These are phyloP conservation scores for Rhododendron henanense DNA, from an alignment of 148 eudicot genomes.

Conservation along the genomic window DNA sequence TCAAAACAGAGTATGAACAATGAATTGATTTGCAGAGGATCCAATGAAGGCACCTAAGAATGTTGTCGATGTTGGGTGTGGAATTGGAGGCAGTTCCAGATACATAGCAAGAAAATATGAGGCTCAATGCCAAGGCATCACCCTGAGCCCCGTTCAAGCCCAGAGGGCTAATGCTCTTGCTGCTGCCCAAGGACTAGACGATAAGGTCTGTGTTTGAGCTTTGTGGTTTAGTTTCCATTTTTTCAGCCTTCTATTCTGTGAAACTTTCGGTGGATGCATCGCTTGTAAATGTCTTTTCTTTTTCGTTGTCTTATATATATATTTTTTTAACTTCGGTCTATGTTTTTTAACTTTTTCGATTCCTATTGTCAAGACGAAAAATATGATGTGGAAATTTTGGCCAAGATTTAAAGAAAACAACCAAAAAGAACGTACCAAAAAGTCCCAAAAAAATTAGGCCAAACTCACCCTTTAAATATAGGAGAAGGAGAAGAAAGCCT, in stretches of 20 bases:
- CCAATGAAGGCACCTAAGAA: slow-evolving; percentile 38
- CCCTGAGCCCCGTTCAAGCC: slow-evolving; percentile 81
- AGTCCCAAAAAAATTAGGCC: too few relatives aligned
- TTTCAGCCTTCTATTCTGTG: not conserved
- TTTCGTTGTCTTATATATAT: not conserved
- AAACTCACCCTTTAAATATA: too few relatives aligned
- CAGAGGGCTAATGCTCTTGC: slow-evolving; percentile 88
- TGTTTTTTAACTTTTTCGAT: not conserved
- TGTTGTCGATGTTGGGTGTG: slow-evolving; percentile 88
- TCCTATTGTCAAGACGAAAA: not conserved
- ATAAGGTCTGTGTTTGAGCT: slow-evolving; percentile 47
- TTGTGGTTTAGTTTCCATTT: not conserved
- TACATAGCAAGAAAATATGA: slow-evolving; percentile 68
- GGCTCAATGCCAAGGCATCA: slow-evolving; percentile 61
- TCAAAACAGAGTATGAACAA: not conserved
- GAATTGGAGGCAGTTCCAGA: slow-evolving; percentile 90
- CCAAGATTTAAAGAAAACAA: not conserved
- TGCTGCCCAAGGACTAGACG: slow-evolving; percentile 65
- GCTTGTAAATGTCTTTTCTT: not conserved
- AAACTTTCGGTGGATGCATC: not conserved
- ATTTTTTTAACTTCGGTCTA: too few relatives aligned
- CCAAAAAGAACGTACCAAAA: too few relatives aligned
- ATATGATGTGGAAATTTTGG: not conserved
- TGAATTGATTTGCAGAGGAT: slow-evolving; percentile 47
- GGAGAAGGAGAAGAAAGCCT: too few relatives aligned